Base-by-base conservation (phyloP, 345 rosid species). In the Diplotaxis tenuifolia region DNA sequence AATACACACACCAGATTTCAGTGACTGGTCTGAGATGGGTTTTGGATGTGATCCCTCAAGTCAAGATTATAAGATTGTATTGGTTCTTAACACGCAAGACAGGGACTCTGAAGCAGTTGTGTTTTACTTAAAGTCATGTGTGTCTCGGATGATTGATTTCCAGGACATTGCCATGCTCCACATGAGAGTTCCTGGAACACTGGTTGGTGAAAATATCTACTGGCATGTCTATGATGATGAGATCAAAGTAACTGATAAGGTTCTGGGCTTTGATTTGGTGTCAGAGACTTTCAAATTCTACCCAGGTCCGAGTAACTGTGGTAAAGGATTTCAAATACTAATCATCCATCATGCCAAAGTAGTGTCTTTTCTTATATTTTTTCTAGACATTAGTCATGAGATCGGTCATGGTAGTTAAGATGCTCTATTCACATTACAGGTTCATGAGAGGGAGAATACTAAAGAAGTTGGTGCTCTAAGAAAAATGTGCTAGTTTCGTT, bases 291-390 rank as follows among this genome's bases (percentile, higher is more conserved):
- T 42, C 49, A 42, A 42, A 6, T 42, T 4, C 49, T 42, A 1
- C 18, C 18, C 2, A 42, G 49, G 49, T 42, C 18, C 49, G 49
- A 42, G 18, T 42, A 14, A 42, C 5, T 42, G 49, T n/a, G 49
- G 49, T 42, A 42, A n/a, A 42, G 18, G 7, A 42, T 42, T n/a
- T 42, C 49, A n/a, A n/a, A 95, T 92, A 76, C 97, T 98, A 25
- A 90, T 92, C 31, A 96, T 92, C 73, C 99, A 95, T 81, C 96
- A 97, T 73, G 96, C 91, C 7, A 95, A 90, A 93, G 99, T 95
- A 85, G 15, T 60, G 32, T 58, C 12, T 67, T 45, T 75, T 55
- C 16, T 6, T 19, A 2, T 7, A 19, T 14, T 8, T 62, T 50
- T 45, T 7, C 59, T 60, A 9, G 14, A 67, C 3, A 58, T 72